phyloP scores from a whole-genome alignment of 129 eudicot species.

The Helianthus annuus region HanXRQr2.0-SUNRISE NC_035435.2:11759464-11759963 shows the following conservation, averaged over 20 bases:
- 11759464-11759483: background rate
- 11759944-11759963: too few relatives aligned
- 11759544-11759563: background rate
- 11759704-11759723: background rate
- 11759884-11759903: too few relatives aligned
- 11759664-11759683: background rate
- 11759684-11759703: background rate
- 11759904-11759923: too few relatives aligned
- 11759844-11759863: too few relatives aligned
- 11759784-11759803: background rate
- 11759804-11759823: too few relatives aligned
- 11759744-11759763: background rate
- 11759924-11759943: too few relatives aligned
- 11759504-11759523: background rate
- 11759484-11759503: background rate
- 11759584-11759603: background rate
- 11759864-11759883: too few relatives aligned
- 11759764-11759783: background rate
- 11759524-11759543: background rate
- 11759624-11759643: background rate
- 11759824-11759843: too few relatives aligned
- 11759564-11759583: constrained; percentile 1
- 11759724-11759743: too few relatives aligned
- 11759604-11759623: background rate
- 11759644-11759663: background rate